These are phyloP conservation scores for Geosiphon pyriformis DNA, from an alignment of 192 early-diverging fungal genomes.

Conservation along the genomic window DNA sequence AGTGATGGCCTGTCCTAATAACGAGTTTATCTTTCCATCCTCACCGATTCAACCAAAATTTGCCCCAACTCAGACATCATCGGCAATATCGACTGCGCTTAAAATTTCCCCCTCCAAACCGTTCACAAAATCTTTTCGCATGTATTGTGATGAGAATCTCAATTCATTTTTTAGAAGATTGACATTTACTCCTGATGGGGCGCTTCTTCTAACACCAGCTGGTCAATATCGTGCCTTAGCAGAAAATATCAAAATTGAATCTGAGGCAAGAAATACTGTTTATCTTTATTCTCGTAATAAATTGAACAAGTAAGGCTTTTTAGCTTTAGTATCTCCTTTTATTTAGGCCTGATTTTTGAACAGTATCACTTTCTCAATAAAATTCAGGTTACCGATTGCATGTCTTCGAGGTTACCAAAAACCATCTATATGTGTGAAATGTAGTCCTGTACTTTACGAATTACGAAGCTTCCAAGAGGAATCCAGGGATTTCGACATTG, in stretches of 20 bases:
- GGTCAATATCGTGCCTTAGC: constrained; percentile 51
- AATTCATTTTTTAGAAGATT: constrained; percentile 87
- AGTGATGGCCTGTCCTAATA: no score
- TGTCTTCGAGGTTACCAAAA: constrained; percentile 65
- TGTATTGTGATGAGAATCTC: constrained; percentile 84
- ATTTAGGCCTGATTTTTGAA: no score
- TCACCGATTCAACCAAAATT: no score
- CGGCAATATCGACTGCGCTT: constrained; percentile 1
- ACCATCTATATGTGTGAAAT: constrained; percentile 74
- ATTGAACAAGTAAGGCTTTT: constrained; percentile 38
- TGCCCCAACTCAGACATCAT: no score
- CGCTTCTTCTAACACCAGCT: constrained; percentile 73
- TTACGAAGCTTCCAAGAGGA: constrained; percentile 20
- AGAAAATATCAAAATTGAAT: constrained; percentile 11
- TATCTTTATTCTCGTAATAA: constrained; percentile 63
- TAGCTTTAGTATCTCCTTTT: background rate
- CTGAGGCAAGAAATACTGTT: constrained; percentile 53
- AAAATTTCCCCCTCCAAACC: constrained; percentile 15
- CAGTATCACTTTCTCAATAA: no score
- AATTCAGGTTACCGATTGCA: constrained; percentile 57
- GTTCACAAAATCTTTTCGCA: constrained; percentile 35
- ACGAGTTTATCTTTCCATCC: no score
- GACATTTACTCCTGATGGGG: constrained; percentile 83
- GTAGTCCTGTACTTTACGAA: constrained; percentile 55
- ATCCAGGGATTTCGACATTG: background rate